Percentiles rank a stretch among this genome's conserved stretches.
These are phyloP conservation scores for Globisporangium okanoganense DNA, from an alignment of 352 stramenopile genomes.

Conservation along the genomic window DNA sequence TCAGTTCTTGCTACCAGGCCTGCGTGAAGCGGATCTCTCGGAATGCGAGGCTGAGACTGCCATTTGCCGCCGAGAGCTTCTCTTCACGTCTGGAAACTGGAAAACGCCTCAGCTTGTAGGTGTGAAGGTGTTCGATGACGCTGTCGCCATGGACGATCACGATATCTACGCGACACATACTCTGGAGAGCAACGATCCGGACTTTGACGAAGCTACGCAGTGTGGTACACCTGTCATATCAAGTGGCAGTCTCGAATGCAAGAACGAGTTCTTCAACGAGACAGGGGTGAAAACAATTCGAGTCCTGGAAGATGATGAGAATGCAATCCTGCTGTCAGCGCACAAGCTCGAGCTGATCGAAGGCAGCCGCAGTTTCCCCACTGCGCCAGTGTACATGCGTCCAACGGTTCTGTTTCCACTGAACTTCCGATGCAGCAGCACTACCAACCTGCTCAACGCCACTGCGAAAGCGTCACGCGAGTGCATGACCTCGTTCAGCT, in stretches of 20 bases:
- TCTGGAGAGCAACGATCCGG: slow-evolving; percentile 34
- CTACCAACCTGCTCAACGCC: slow-evolving; percentile 17
- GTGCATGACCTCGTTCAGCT: slow-evolving; percentile 21
- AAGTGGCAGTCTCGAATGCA: slow-evolving; percentile 20
- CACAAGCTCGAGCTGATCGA: slow-evolving; percentile 38
- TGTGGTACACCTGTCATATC: slow-evolving; percentile 12
- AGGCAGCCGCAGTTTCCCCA: slow-evolving; percentile 46
- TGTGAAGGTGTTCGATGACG: slow-evolving; percentile 42
- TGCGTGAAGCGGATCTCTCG: slow-evolving; percentile 16
- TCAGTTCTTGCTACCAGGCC: slow-evolving; percentile 19
- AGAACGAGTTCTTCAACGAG: slow-evolving; percentile 34
- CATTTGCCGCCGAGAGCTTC: slow-evolving; percentile 52
- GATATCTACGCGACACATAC: slow-evolving; percentile 47
- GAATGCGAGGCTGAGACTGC: slow-evolving; percentile 31
- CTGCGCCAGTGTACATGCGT: slow-evolving; percentile 29
- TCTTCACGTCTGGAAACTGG: slow-evolving; percentile 64
- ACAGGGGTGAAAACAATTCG: slow-evolving; percentile 45
- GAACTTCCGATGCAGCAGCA: slow-evolving; percentile 33
- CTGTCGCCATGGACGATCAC: slow-evolving; percentile 48
- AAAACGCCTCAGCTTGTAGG: slow-evolving; percentile 27
- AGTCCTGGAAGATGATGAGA: slow-evolving; percentile 64
- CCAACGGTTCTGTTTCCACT: slow-evolving; percentile 18
- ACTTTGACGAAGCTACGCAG: slow-evolving; percentile 36
- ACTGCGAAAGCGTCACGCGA: background rate
- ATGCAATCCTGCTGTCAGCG: slow-evolving; percentile 48